Conservation (phyloP, 441 rosid species). For the Dalechampia spathulata region DNA sequence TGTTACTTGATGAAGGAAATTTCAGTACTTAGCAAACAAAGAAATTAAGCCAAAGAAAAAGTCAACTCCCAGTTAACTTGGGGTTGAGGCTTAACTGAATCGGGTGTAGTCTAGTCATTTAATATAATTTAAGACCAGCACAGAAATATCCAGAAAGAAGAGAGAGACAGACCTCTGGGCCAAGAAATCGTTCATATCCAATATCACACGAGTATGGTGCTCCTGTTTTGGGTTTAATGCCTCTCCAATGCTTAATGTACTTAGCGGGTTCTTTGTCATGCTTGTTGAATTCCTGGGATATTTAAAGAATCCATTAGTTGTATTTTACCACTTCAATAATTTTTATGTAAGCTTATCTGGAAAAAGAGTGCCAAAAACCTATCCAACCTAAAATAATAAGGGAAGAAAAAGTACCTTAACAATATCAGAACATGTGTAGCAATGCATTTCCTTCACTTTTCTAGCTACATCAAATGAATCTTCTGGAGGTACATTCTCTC, state of each 20-base stretch:
- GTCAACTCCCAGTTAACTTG: too few species aligned
- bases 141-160: slow-evolving; percentile 8
- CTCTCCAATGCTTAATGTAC: slow-evolving; percentile 90
- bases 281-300: slow-evolving; percentile 86
- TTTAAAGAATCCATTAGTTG: slow-evolving; percentile 13
- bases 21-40: not conserved
- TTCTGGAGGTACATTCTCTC: slow-evolving; percentile 94
- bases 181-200: slow-evolving; percentile 96
- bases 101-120: too few species aligned
- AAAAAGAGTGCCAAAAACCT: not conserved
- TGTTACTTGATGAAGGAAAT: not conserved
- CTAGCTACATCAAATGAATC: slow-evolving; percentile 97
- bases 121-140: slow-evolving; percentile 3
- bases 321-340: slow-evolving; percentile 1
- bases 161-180: slow-evolving; percentile 79
- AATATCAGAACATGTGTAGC: slow-evolving; percentile 90
- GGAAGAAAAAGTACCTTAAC: slow-evolving; percentile 59
- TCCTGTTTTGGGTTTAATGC: slow-evolving; percentile 95
- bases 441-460: slow-evolving; percentile 90
- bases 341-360: not conserved
- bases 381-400: slow-evolving; percentile 8
- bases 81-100: too few species aligned
- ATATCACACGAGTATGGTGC: slow-evolving; percentile 95
- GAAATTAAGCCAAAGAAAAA: not conserved
- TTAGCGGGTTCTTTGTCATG: slow-evolving; percentile 95